Percentiles rank a stretch among this genome's conserved stretches.
These are phyloP conservation scores for Stylosanthes scabra DNA, from an alignment of 331 rosid species.

Conservation along the genomic window DNA sequence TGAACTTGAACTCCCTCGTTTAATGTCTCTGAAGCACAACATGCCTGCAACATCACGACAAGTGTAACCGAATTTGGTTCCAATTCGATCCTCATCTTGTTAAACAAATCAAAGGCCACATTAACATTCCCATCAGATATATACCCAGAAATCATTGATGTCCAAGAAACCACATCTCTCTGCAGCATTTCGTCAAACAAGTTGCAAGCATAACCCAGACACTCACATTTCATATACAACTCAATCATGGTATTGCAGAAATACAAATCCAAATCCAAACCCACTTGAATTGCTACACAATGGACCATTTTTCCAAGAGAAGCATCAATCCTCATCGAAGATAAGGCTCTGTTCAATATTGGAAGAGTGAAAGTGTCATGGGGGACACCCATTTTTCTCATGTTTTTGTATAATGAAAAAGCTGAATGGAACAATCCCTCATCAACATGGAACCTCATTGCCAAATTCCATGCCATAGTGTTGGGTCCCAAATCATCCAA, in stretches of 20 bases:
- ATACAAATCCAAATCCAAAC: conserved; percentile 56
- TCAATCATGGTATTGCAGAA: conserved; percentile 59
- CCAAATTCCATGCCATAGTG: conserved; percentile 49
- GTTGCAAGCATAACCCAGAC: conserved; percentile 24
- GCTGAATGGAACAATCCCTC: conserved; percentile 47
- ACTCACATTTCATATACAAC: conserved; percentile 49
- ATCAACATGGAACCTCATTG: conserved; percentile 49
- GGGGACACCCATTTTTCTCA: conserved; percentile 52
- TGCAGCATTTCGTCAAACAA: conserved; percentile 51
- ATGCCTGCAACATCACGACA: conserved; percentile 55
- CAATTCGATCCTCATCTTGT: conserved; percentile 54
- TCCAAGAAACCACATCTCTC: conserved; percentile 64
- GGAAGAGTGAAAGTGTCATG: conserved; percentile 60
- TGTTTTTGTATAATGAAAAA: conserved; percentile 43
- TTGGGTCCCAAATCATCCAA: too few species aligned
- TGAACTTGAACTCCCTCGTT: conserved; percentile 49
- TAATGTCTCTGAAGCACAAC: conserved; percentile 39
- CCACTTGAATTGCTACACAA: conserved; percentile 52
- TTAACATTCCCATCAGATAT: conserved; percentile 35
- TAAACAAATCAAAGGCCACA: conserved; percentile 43
- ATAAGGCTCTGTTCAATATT: conserved; percentile 44
- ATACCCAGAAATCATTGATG: conserved; percentile 55
- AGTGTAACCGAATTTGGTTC: conserved; percentile 55
- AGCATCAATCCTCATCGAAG: conserved; percentile 30
- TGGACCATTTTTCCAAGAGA: conserved; percentile 57